phyloP scores from a whole-genome alignment of 768 basidiomycete species.

The Cubamyces lactineus region DNA sequence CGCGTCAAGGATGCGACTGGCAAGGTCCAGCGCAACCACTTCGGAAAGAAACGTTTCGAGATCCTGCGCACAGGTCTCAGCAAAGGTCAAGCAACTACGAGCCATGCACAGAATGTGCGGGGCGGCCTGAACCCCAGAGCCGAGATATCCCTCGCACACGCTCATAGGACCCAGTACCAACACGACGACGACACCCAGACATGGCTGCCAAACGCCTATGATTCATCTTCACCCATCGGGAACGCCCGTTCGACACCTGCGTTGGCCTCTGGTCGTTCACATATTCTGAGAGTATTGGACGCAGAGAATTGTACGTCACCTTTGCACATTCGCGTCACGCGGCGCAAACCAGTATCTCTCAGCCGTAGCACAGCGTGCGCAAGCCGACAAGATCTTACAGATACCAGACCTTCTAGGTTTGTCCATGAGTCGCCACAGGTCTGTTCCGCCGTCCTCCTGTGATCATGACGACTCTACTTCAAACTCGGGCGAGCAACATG shows the following conservation, averaged over 20 bases:
- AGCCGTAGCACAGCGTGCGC: conserved; percentile 11
- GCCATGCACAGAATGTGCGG: neutral
- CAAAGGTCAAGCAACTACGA: neutral
- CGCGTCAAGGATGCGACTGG: conserved; percentile 58
- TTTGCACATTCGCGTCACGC: neutral
- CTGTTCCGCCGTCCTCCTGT: neutral
- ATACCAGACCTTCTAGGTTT: conserved; percentile 18
- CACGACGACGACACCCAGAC: too few relatives aligned
- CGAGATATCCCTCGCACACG: conserved; percentile 33
- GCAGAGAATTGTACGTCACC: conserved; percentile 13
- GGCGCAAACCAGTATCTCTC: neutral
- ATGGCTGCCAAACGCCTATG: neutral
- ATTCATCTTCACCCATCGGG: neutral
- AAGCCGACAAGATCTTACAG: conserved; percentile 7
- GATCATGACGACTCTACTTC: neutral
- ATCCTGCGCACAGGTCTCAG: conserved; percentile 43
- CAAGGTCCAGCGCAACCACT: conserved; percentile 60
- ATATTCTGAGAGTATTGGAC: conserved; percentile 12
- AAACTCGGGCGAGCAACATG: neutral
- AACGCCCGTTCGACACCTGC: neutral
- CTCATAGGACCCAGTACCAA: conserved; percentile 9
- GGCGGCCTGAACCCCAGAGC: neutral
- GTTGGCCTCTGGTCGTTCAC: conserved; percentile 10
- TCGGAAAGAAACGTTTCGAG: conserved; percentile 61
- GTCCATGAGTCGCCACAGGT: neutral